Conservation (phyloP, 2,329 filamentous ascomycete species). For the Tolypocladium paradoxum region DNA sequence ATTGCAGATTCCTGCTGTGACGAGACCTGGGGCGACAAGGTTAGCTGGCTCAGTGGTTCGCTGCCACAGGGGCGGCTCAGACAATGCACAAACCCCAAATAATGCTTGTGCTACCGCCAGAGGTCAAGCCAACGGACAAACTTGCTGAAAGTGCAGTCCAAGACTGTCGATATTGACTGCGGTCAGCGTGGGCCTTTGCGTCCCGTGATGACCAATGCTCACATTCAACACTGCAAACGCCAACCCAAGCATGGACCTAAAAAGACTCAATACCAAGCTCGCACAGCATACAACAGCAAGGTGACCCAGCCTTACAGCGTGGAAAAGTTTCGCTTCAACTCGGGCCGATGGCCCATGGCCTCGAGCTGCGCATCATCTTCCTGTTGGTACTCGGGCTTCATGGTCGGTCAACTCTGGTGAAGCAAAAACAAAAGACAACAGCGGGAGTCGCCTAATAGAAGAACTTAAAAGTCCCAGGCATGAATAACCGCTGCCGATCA, state of each 20-base stretch:
- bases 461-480: neutral
- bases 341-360: slow-evolving; percentile 13
- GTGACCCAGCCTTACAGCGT: slow-evolving; percentile 7
- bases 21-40: slow-evolving; percentile 10
- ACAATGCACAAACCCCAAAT: slow-evolving; percentile 47
- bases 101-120: slow-evolving; percentile 56
- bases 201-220: neutral
- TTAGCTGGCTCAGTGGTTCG: neutral
- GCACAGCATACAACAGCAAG: neutral
- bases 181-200: neutral
- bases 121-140: slow-evolving; percentile 43
- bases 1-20: slow-evolving; percentile 23
- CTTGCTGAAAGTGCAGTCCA: slow-evolving; percentile 36
- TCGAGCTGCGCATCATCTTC: slow-evolving; percentile 14
- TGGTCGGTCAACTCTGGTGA: neutral
- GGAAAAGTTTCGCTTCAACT: slow-evolving; percentile 15
- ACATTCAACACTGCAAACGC: slow-evolving; percentile 36
- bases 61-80: neutral
- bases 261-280: neutral
- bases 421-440: neutral
- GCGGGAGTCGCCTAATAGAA: neutral
- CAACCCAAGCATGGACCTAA: slow-evolving; percentile 28
- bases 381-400: slow-evolving; percentile 7
- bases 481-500: neutral
- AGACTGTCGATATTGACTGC: slow-evolving; percentile 9